A percentile compares a stretch with the other conserved stretches of the same genome.
Evolutionary conservation across 2,329 filamentous ascomycete species (phyloP).

Genomic region (Hymenoscyphus fructigenus): DNA sequence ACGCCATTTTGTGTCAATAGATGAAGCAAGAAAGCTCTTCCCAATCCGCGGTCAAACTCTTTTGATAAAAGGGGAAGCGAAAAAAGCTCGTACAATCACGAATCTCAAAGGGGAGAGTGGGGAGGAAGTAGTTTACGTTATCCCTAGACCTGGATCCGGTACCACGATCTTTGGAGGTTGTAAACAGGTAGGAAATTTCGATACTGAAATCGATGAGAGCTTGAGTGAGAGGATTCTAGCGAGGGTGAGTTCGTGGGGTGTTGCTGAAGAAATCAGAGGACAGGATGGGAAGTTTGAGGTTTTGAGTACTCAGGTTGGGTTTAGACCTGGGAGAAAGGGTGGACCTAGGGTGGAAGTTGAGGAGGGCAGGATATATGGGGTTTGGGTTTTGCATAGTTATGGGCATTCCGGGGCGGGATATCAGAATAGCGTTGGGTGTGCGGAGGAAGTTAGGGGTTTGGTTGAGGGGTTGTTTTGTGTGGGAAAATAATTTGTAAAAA

Average conservation of each 20-base stretch:
- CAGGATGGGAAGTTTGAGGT: constrained; percentile 43
- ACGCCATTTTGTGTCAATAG: constrained; percentile 37
- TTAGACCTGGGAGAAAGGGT: constrained; percentile 45
- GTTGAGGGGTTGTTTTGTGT: background rate
- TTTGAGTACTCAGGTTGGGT: constrained; percentile 42
- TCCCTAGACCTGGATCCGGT: constrained; percentile 42
- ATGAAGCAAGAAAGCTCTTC: constrained; percentile 34
- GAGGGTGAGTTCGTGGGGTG: constrained; percentile 16
- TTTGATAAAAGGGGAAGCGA: constrained; percentile 43
- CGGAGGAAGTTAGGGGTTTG: constrained; percentile 26
- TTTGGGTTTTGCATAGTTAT: constrained; percentile 46
- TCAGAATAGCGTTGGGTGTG: constrained; percentile 34
- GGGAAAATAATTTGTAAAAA: no score
- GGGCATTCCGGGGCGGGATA: constrained; percentile 47
- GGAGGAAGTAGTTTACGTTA: constrained; percentile 39
- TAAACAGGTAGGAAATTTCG: constrained; percentile 42
- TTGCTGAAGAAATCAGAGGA: constrained; percentile 37
- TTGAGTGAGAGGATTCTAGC: constrained; percentile 40
- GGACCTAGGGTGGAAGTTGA: constrained; percentile 45
- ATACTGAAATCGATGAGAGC: constrained; percentile 33
- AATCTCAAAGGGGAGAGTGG: constrained; percentile 27
- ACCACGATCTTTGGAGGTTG: constrained; percentile 47
- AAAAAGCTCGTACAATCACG: constrained; percentile 29
- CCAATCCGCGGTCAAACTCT: constrained; percentile 48
- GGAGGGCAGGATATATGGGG: constrained; percentile 28